Conservation (phyloP, 495 filamentous ascomycete species). For the Pyrenula massariospora region DNA sequence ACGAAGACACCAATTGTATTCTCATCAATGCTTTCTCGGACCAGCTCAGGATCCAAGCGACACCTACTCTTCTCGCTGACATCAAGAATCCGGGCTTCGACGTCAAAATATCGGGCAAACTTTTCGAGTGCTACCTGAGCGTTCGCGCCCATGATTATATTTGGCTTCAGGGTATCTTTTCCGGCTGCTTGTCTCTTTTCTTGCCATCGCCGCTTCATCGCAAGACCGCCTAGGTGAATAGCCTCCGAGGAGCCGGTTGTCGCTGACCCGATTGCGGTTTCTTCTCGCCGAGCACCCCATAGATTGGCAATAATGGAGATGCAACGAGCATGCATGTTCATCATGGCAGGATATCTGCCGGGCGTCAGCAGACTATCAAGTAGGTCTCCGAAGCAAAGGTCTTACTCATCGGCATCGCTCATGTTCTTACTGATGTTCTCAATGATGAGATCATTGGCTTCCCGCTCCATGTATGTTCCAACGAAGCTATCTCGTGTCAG, state of each 20-base stretch:
- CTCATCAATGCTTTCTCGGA: conserved; percentile 59
- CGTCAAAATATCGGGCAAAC: conserved; percentile 62
- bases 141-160: conserved; percentile 71
- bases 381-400: too few species aligned
- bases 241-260: conserved; percentile 67
- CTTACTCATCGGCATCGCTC: conserved; percentile 62
- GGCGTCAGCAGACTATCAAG: too few species aligned
- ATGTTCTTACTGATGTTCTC: conserved; percentile 61
- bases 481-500: conserved; percentile 41
- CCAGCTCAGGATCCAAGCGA: conserved; percentile 49
- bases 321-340: conserved; percentile 52
- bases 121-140: conserved; percentile 70
- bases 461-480: conserved; percentile 58
- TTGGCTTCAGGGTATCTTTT: conserved; percentile 51
- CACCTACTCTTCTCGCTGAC: conserved; percentile 52
- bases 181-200: conserved; percentile 47
- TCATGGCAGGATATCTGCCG: conserved; percentile 65
- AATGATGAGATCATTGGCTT: conserved; percentile 51
- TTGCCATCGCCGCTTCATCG: conserved; percentile 73
- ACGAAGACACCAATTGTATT: conserved; percentile 73
- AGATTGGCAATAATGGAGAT: conserved; percentile 59
- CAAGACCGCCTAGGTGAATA: conserved; percentile 59
- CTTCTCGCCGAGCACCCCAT: conserved; percentile 53
- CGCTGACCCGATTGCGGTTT: conserved; percentile 59
- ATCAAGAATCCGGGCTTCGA: conserved; percentile 58